Base-by-base conservation (phyloP, 2,329 filamentous ascomycete species). In the Fusarium buharicum region DNA sequence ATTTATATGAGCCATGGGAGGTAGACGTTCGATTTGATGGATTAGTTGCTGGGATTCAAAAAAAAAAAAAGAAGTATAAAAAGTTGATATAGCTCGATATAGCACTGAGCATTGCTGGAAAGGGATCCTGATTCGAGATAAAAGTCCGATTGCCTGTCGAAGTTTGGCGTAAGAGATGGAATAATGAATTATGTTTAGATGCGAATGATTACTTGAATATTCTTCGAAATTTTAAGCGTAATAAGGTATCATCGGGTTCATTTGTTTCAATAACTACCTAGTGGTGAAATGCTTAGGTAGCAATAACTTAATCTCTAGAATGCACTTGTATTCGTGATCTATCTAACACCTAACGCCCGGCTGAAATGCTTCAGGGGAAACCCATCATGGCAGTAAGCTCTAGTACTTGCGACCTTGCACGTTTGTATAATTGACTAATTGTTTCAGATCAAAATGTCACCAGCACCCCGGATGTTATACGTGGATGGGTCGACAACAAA, bases 391-490 rank as follows among this genome's bases (percentile, higher is more conserved):
- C 40, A n/a, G 13, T 10, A 28, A 56, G 39, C 22, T 47, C 38
- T 20, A 11, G 33, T 16, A 34, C 27, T 14, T 28, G 14, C 27
- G 34, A 18, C 14, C n/a, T 20, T 47, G 34, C 14, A 48, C 24
- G 13, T 9, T 27, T 31, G 14, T 17, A 17, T 20, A 30, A 4
- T 5, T 27, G 10, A 36, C 30, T n/a, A 28, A 12, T 13, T 14
- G 17, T 49, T 50, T 60, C 56, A 76, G n/a, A 74, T 63, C 10
- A 75, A 53, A 22, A 77, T 53, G 39, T 77, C 75, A 1, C 73
- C 74, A 5, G 73, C 56, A 4, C 68, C 67, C 2, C 70, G 58
- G 14, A 73, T 55, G 39, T 46, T 70, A 33, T 67, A 75, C 13
- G 70, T 31, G n/a, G 63, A 36, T 6, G 66, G 62, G 24, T 64